Evolutionary conservation across 2,329 filamentous ascomycete genomes (phyloP).

Genomic region (Sporothrix sp.): DNA sequence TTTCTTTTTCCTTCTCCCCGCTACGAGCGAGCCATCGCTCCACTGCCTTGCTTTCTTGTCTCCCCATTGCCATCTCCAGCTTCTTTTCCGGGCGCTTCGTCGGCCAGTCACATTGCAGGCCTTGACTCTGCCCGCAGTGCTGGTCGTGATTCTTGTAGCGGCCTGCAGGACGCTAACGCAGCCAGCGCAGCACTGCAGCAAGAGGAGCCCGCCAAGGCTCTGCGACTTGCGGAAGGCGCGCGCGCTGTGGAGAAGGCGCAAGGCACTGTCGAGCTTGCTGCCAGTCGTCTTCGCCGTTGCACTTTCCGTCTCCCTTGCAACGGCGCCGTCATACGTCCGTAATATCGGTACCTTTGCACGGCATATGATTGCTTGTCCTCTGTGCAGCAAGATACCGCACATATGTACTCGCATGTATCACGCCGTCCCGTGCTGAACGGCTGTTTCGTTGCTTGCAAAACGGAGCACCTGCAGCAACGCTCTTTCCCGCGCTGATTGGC

Average conservation of each 20-base stretch:
- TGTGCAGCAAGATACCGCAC: too few species aligned
- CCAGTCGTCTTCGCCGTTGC: neutral
- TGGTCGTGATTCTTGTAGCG: neutral
- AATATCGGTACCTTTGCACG: neutral
- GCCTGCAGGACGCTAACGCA: conserved; percentile 12
- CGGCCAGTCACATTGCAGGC: conserved; percentile 11
- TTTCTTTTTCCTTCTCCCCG: neutral
- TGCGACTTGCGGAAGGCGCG: neutral
- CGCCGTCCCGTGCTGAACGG: too few species aligned
- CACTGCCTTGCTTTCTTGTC: neutral
- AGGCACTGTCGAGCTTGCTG: neutral
- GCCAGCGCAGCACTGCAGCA: conserved; percentile 6
- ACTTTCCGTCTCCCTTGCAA: too few species aligned
- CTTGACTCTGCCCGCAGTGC: neutral
- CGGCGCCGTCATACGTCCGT: too few species aligned
- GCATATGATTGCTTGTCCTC: too few species aligned
- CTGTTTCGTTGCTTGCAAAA: too few species aligned
- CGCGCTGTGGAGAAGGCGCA: neutral
- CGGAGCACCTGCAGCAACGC: too few species aligned
- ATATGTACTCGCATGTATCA: too few species aligned
- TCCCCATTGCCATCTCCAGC: neutral
- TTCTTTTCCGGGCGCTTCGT: conserved; percentile 12
- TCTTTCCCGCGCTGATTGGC: neutral
- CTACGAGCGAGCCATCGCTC: neutral
- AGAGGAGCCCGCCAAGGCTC: neutral